Evolutionary conservation across 495 filamentous ascomycete genomes (phyloP).

Genomic region (Penicillium riverlandense): DNA sequence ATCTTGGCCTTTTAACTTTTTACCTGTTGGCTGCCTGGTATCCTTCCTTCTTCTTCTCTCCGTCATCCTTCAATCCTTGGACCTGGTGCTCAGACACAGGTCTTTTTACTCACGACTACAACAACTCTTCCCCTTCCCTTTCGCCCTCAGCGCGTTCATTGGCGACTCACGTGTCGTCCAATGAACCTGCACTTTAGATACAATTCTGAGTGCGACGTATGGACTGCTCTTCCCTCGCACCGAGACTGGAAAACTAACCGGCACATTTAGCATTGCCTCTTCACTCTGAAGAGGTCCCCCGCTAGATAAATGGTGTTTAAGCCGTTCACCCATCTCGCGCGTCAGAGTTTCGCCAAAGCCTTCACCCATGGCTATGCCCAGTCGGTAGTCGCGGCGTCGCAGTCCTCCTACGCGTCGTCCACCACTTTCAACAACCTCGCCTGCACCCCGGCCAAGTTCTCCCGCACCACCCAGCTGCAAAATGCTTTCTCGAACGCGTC

Average conservation of each 20-base stretch:
- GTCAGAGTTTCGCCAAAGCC: conserved; percentile 91
- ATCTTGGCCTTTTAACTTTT: not conserved
- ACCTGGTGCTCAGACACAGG: not conserved
- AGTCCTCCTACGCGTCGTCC: conserved; percentile 78
- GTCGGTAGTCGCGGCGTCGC: conserved; percentile 90
- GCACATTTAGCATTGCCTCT: conserved; percentile 36
- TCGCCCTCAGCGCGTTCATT: conserved; percentile 48
- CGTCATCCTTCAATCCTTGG: not conserved
- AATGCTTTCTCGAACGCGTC: conserved; percentile 61
- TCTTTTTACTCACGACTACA: not conserved
- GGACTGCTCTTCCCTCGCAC: no score
- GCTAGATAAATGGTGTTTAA: conserved; percentile 78
- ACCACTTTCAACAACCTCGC: conserved; percentile 49
- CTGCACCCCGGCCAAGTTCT: conserved; percentile 47
- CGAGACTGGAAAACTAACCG: not conserved
- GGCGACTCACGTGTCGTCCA: conserved; percentile 48
- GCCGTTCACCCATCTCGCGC: conserved; percentile 82
- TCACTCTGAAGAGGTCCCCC: conserved; percentile 43
- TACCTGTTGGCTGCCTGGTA: not conserved
- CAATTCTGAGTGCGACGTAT: conserved; percentile 43
- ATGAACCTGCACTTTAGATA: conserved; percentile 55
- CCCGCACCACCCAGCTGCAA: conserved; percentile 62
- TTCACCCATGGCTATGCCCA: conserved; percentile 97
- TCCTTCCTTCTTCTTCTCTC: no score
- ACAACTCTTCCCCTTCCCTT: conserved; percentile 1